These are phyloP conservation scores for Opeltia flavorubescens DNA, from an alignment of 495 filamentous ascomycete species.

Conservation along the genomic window DNA sequence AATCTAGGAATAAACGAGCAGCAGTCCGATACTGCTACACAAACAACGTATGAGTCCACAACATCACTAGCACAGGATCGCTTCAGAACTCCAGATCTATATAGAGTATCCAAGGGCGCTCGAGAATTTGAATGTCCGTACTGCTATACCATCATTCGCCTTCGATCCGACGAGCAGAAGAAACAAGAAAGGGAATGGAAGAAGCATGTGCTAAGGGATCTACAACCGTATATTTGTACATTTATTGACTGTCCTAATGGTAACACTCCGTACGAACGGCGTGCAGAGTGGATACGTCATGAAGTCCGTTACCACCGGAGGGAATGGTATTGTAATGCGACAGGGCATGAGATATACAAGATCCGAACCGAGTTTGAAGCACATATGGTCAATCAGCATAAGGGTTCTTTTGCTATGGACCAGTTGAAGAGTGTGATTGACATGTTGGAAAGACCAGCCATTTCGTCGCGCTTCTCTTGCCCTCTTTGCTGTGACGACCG, in stretches of 20 bases:
- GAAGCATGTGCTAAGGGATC: conserved; percentile 9
- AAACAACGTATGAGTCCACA: neutral
- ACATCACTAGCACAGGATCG: neutral
- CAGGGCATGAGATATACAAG: neutral
- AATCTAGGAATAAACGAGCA: neutral
- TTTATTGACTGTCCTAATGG: conserved; percentile 3
- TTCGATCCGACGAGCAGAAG: neutral
- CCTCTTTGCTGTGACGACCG: neutral
- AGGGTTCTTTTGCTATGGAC: neutral
- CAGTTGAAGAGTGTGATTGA: neutral
- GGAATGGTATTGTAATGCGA: conserved; percentile 2
- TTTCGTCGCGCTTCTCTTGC: neutral
- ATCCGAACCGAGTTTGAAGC: neutral
- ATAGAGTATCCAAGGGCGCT: neutral
- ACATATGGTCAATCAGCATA: neutral
- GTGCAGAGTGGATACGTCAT: conserved; percentile 13
- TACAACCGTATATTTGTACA: conserved; percentile 13
- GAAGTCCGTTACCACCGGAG: conserved; percentile 1
- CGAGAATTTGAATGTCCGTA: conserved; percentile 7
- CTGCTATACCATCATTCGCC: neutral
- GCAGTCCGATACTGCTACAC: neutral
- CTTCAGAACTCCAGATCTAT: neutral
- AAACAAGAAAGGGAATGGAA: neutral
- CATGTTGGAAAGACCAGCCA: neutral
- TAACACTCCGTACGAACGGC: conserved; percentile 3